phyloP scores from a whole-genome alignment of 768 basidiomycete genomes.

The Strobilomyces confusus region DNA sequence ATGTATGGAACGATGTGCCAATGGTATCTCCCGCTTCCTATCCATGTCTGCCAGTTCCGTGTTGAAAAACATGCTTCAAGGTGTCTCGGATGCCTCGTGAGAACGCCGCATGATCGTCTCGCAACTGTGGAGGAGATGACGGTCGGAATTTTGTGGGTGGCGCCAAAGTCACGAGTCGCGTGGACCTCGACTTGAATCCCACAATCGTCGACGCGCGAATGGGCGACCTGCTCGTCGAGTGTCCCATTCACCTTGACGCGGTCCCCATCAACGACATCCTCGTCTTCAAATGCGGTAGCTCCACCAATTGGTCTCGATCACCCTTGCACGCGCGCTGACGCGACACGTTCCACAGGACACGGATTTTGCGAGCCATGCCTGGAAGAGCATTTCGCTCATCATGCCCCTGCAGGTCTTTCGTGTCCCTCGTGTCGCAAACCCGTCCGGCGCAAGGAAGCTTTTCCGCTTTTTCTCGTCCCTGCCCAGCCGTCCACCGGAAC shows the following conservation, averaged over 20 bases:
- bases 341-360: conserved; percentile 21
- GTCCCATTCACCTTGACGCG: conserved; percentile 30
- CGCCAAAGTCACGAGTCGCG: too few species aligned
- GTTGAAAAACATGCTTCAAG: too few species aligned
- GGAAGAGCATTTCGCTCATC: conserved; percentile 17
- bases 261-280: conserved; percentile 26
- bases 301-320: conserved; percentile 3
- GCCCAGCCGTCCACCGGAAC: conserved; percentile 7
- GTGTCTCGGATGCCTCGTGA: too few species aligned
- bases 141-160: too few species aligned
- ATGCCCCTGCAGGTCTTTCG: conserved; percentile 3
- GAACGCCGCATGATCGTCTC: too few species aligned
- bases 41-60: too few species aligned
- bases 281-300: conserved; percentile 30
- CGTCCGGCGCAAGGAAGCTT: conserved; percentile 23
- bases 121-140: background rate
- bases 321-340: conserved; percentile 10
- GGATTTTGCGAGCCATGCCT: conserved; percentile 31
- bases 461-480: conserved; percentile 26
- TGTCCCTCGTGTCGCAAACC: conserved; percentile 32
- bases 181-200: too few species aligned
- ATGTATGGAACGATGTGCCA: too few species aligned
- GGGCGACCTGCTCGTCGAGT: conserved; percentile 26
- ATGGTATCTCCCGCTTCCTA: too few species aligned
- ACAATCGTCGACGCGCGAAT: conserved; percentile 2